These are phyloP conservation scores for Triticum aestivum DNA, from an alignment of 176 grass and related monocot genomes.

Conservation along the genomic window IWGSC_CS_RefSeq_v2.1 NC_057797.1:82445978-82446477, in stretches of 20 bases:
- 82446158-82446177: conserved; percentile 47
- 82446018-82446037: conserved; percentile 68
- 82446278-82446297: conserved; percentile 62
- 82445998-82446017: conserved; percentile 25
- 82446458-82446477: conserved; percentile 78
- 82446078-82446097: conserved; percentile 60
- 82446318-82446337: conserved; percentile 76
- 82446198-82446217: background rate
- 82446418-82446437: conserved; percentile 58
- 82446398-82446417: conserved; percentile 73
- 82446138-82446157: conserved; percentile 43
- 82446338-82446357: conserved; percentile 56
- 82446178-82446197: conserved; percentile 41
- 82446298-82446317: conserved; percentile 78
- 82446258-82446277: background rate
- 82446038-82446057: conserved; percentile 45
- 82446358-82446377: conserved; percentile 25
- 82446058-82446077: conserved; percentile 57
- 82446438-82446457: conserved; percentile 55
- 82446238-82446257: background rate
- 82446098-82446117: conserved; percentile 58
- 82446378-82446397: conserved; percentile 61
- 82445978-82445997: background rate
- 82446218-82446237: background rate
- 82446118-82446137: conserved; percentile 60